Conservation (phyloP, 805 yeast genomes). For the Blastobotrys muscicola region DNA sequence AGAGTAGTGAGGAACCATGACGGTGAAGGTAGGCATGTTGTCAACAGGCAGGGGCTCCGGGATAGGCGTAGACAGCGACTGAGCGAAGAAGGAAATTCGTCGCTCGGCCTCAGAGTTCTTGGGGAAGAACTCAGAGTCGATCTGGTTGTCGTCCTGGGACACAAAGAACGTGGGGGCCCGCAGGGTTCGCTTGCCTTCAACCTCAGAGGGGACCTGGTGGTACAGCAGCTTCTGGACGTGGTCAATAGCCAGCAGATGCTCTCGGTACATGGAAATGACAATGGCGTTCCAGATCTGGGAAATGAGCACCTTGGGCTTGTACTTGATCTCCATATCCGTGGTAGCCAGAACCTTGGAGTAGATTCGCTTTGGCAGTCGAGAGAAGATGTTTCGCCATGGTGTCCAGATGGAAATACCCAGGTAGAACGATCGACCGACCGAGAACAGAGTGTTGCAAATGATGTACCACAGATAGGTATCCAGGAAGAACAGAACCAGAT, state of each 20-base stretch:
- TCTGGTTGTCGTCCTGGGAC: slow-evolving; percentile 70
- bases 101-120: slow-evolving; percentile 70
- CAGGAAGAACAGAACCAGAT: slow-evolving; percentile 89
- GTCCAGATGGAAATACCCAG: slow-evolving; percentile 97
- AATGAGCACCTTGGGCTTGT: slow-evolving; percentile 45
- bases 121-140: slow-evolving; percentile 48
- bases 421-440: slow-evolving; percentile 96
- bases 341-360: slow-evolving; percentile 56
- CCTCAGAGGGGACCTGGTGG: slow-evolving; percentile 32
- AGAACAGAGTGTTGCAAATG: slow-evolving; percentile 85
- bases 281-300: slow-evolving; percentile 79
- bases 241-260: slow-evolving; percentile 65
- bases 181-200: slow-evolving; percentile 34
- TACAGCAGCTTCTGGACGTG: slow-evolving; percentile 60
- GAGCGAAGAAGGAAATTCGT: slow-evolving; percentile 82
- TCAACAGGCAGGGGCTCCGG: slow-evolving; percentile 58
- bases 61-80: slow-evolving; percentile 78
- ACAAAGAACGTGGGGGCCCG: slow-evolving; percentile 72
- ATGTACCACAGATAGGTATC: slow-evolving; percentile 99
- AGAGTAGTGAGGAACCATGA: slow-evolving; percentile 76
- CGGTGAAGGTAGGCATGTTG: slow-evolving; percentile 74
- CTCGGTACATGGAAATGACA: slow-evolving; percentile 73
- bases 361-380: slow-evolving; percentile 71
- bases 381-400: slow-evolving; percentile 98
- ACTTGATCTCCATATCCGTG: slow-evolving; percentile 37